Base-by-base conservation (phyloP, 306 rosid genomes). In the Inga leiocalycina region DNA sequence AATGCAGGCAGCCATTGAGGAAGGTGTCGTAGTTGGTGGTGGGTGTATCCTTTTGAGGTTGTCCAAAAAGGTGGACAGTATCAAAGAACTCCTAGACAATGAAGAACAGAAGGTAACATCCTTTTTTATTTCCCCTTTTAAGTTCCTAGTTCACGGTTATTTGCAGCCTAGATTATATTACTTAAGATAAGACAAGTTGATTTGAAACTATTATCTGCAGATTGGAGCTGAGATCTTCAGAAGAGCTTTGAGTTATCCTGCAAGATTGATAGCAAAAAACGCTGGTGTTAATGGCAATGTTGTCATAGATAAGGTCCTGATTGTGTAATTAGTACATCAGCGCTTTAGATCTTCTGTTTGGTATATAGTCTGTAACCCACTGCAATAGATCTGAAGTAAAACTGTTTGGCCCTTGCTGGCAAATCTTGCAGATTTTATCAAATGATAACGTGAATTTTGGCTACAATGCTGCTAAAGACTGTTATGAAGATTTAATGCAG, bases 1-100 rank as follows among this genome's bases (percentile, higher is more conserved):
- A 39, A 82, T 65, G 72, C 83, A 95, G 99, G 94, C 99, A 32
- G 97, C 99, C 76, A 95, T 95, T 22, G 97, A 93, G 82, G 99
- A 93, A 91, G 99, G 99, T 75, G 91, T 95, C 39, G 98, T 93
- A 73, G 98, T 93, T 86, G 98, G 98, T 49, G 99, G 99, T 51
- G 99, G 99, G 34, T 95, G 97, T 83, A 84, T 94, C 92, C 97
- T 95, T 87, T 82, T 93, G 85, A 89, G 99, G 88, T 86, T 93
- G 44, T 95, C 98, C 15, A 67, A 77, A 43, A 93, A 83, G 91
- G 89, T 93, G 73, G 97, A 93, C 86, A 81, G 57, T 69, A 90
- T 95, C 78, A 95, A 95, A 88, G 66, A 45, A 35, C 82, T 69
- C 68, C 82, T 95, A 67, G 98, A 95, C 80, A 92, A 93, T 84